Evolutionary conservation across 2,329 filamentous ascomycete genomes (phyloP), one percentile per base, ranked within the genome.

Genomic region (Trichoderma koningiopsis): DNA sequence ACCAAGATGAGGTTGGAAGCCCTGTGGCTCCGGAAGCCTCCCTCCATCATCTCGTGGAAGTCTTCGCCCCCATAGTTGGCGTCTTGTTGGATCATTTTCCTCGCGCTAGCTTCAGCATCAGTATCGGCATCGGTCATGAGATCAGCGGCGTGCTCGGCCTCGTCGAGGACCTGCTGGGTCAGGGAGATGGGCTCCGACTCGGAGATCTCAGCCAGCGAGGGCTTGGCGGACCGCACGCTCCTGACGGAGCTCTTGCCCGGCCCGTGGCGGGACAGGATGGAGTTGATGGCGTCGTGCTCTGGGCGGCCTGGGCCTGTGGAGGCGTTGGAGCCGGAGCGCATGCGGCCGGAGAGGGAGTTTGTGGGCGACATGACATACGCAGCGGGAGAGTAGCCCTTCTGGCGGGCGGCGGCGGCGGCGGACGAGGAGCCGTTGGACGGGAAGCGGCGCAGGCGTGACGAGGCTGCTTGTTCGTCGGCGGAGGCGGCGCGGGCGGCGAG

Each of bases 321-420:
- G 59, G 81, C 80, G 73, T 84, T 85, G 70, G 87, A 89, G 33
- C 81, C 83, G n/a, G 86, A 87, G 65, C 86, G 83, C 52, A 86
- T 80, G 31, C 84, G 83, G 72, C 83, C 84, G 4, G 86, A 88
- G 37, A 91, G 78, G 4, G 90, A 91, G 43, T 88, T 84, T 55
- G 83, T 86, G 0, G 91, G 90, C 53, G 89, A 92, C 80, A 91
- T 88, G 71, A 92, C 81, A 78, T 87, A 92, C 24, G 84, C 87
- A 1, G 90, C 87, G 1, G 90, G 92, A 29, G 90, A 92, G 79
- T 92, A 92, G 35, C 90, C 90, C 33, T 90, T 90, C 76, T 87
- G 86, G 60, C 91, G 85, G 14, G 57, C 57, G 22, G 35, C 57
- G 35, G 91, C 90, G 37, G 92, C 84, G 70, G 92, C 91, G n/a